Evolutionary conservation across 371 early-diverging fungal genomes (phyloP).

Genomic region (Quaeritorhiza haematococci): DNA sequence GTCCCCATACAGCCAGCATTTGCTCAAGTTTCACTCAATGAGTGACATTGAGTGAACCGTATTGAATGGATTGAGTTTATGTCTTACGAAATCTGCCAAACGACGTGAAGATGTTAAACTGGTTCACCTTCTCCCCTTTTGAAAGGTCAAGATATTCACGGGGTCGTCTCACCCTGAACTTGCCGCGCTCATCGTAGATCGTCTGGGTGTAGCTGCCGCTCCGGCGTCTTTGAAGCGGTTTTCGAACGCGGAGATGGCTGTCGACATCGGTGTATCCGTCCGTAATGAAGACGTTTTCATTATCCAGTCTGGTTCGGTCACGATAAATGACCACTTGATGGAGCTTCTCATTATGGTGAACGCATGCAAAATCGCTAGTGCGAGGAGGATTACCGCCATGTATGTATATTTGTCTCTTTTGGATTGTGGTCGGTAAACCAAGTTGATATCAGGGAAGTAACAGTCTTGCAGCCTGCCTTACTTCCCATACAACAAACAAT

Average conservation of each 20-base stretch:
- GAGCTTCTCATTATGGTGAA: constrained; percentile 94
- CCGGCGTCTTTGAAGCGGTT: constrained; percentile 63
- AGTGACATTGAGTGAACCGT: no score
- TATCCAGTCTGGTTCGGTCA: constrained; percentile 82
- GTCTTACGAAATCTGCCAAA: no score
- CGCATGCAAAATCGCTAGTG: constrained; percentile 85
- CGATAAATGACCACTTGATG: constrained; percentile 92
- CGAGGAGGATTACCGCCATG: constrained; percentile 72
- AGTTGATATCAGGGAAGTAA: constrained; percentile 37
- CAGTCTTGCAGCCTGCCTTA: constrained; percentile 81
- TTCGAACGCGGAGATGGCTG: constrained; percentile 36
- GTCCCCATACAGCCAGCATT: no score
- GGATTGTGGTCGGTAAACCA: not conserved
- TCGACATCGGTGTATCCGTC: constrained; percentile 79
- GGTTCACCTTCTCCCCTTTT: no score
- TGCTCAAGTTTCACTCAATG: no score
- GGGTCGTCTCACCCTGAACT: constrained; percentile 94
- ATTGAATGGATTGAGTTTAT: no score
- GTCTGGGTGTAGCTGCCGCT: constrained; percentile 72
- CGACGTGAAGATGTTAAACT: no score
- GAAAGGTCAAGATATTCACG: constrained; percentile 85
- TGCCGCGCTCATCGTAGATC: constrained; percentile 68
- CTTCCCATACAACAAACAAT: constrained; percentile 94
- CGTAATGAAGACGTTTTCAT: constrained; percentile 95
- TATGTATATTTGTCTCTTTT: constrained; percentile 7